phyloP scores from a whole-genome alignment of 2,329 filamentous ascomycete genomes.

The Aureobasidium lini region DNA sequence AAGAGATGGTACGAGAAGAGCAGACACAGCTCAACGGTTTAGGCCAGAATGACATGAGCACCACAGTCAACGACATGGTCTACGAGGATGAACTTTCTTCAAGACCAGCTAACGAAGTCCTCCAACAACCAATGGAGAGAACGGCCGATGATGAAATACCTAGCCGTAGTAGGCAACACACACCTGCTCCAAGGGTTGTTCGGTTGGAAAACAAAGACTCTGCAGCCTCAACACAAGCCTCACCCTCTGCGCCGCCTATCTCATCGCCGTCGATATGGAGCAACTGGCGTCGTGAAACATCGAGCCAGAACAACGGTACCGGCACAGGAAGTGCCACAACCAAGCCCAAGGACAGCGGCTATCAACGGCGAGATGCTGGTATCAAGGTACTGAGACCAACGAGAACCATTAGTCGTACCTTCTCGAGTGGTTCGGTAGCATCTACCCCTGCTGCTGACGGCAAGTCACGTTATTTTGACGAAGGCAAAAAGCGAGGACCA shows the following conservation, averaged over 20 bases:
- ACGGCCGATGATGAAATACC: not conserved
- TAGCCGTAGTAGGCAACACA: not conserved
- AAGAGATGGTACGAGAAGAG: conserved; percentile 14
- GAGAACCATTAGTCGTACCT: conserved; percentile 52
- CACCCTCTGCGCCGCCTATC: conserved; percentile 18
- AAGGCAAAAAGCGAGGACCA: conserved; percentile 28
- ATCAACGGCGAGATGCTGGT: conserved; percentile 61
- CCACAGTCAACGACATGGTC: not conserved
- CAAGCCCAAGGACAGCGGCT: conserved; percentile 51
- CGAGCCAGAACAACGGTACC: conserved; percentile 22
- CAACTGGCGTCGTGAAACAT: conserved; percentile 40
- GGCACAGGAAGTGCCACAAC: conserved; percentile 49
- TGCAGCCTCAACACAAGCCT: not conserved
- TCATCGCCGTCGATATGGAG: conserved; percentile 39
- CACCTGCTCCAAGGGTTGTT: conserved; percentile 21
- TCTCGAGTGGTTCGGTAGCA: conserved; percentile 33
- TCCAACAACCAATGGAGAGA: not conserved
- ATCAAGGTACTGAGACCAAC: conserved; percentile 88
- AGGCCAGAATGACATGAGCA: conserved; percentile 18
- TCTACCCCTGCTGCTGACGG: conserved; percentile 23
- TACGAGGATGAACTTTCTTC: not conserved
- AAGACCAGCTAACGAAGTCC: not conserved
- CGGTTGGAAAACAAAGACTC: conserved; percentile 15
- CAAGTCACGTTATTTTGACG: conserved; percentile 44
- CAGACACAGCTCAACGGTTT: conserved; percentile 26